phyloP scores from a whole-genome alignment of 2,329 filamentous ascomycete species.

The Allantophomopsis cytisporea region DNA sequence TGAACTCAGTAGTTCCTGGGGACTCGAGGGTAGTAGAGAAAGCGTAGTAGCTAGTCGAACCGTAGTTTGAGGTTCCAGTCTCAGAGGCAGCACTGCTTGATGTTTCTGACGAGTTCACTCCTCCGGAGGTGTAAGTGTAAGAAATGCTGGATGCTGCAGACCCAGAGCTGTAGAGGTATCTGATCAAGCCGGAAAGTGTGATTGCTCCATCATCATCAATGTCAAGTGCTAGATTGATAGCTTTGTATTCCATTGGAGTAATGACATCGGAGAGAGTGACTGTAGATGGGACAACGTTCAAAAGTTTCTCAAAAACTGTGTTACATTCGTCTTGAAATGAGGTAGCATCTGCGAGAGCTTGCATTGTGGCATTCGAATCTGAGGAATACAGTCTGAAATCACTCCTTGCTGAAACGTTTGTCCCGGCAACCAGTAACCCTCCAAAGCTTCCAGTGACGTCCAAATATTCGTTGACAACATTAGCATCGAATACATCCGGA shows the following conservation, averaged over 20 bases:
- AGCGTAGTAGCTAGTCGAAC: no score
- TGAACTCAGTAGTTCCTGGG: conserved; percentile 4
- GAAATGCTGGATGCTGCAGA: not conserved
- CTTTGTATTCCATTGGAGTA: not conserved
- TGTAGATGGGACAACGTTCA: conserved; percentile 7
- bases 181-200: conserved; percentile 2
- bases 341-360: conserved; percentile 4
- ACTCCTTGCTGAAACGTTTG: no score
- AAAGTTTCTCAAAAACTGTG: conserved; percentile 8
- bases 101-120: not conserved
- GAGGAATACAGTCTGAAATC: no score
- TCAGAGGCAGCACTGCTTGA: no score
- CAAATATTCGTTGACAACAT: no score
- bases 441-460: no score
- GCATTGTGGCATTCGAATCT: conserved; percentile 8
- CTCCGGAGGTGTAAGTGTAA: not conserved
- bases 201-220: no score
- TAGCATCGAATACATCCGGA: no score
- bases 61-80: no score
- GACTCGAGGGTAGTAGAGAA: conserved; percentile 1
- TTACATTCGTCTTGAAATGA: conserved; percentile 8
- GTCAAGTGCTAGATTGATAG: no score
- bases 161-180: conserved; percentile 3
- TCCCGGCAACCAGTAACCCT: no score
- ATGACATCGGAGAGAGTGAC: conserved; percentile 6